Base-by-base conservation (phyloP, 148 eudicot genomes). In the Rhododendron griersonianum region DNA sequence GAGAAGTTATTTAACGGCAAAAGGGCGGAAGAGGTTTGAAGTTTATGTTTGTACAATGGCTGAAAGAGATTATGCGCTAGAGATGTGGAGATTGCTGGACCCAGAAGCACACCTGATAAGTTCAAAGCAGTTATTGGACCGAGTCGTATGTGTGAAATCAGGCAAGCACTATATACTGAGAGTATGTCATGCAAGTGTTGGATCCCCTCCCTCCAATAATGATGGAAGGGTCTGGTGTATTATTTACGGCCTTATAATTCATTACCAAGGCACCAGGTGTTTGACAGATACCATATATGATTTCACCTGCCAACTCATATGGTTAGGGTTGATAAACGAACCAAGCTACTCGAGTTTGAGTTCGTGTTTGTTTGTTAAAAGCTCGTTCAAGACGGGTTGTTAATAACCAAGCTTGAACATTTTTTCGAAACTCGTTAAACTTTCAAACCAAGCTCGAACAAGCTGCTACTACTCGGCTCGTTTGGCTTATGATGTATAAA, bases 31-130 rank as follows among this genome's bases (percentile, higher is more conserved):
- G 88, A 89, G 99, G 87, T 97, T 97, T 93, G 98, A 97, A 91
- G 99, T 97, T 86, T 95, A 88, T 90, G 98, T 97, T 78, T 97
- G 99, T 86, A 97, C 99, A 44, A 95, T 97, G 99, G 99, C 99
- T 74, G 99, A 97, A 87, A 94, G 96, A 89, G 94, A 97, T 87
- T 97, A 97, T 93, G 99, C 99, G 37, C 86, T 97, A 84, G 99
- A 97, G 88, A 97, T 97, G 93, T 97, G 99, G 99, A 92, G 99
- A 91, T 90, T 97, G 85, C 98, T 97, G 63, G 99, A 97, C 85
- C 99, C 96, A 48, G 98, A 91, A 87, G 90, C 95, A 50, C 89
- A 92, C 87, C 88, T 97, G 80, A 97, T 97, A 87, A 90, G 88
- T 86, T 73, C 93, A 39, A 95, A 93, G 86, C 92, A 97, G 83